A percentile compares a stretch with the other conserved stretches of the same genome.
Conservation (phyloP, 2,329 filamentous ascomycete species). For the Trichoderma arundinaceum region DNA sequence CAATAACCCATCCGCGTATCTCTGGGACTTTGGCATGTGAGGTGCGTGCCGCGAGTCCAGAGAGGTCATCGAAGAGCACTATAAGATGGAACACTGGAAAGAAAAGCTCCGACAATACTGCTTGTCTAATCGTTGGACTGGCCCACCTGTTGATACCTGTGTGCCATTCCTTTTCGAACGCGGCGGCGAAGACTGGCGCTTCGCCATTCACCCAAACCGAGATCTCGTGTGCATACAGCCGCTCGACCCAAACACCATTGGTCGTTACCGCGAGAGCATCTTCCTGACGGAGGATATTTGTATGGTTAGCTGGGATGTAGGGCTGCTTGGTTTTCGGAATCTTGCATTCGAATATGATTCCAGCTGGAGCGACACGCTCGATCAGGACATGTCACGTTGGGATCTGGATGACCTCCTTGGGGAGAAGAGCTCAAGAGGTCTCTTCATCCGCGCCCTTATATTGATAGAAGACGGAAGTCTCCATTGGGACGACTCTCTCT, state of each 20-base stretch:
- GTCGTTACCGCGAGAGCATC: not conserved
- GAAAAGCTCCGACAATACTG: not conserved
- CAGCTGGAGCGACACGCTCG: not conserved
- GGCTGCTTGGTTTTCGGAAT: not conserved
- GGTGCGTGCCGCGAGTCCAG: not conserved
- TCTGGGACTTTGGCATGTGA: conserved; percentile 6
- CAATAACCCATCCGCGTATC: not conserved
- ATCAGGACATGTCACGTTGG: no score
- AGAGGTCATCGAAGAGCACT: not conserved
- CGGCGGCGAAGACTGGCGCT: not conserved
- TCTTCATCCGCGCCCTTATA: not conserved
- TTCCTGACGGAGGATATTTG: not conserved
- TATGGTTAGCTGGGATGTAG: no score
- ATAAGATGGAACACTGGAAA: not conserved
- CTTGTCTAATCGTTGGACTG: no score
- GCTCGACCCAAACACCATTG: not conserved
- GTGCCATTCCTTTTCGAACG: not conserved
- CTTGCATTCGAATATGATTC: not conserved
- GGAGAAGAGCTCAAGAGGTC: not conserved
- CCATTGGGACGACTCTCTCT: no score
- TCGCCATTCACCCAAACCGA: not conserved
- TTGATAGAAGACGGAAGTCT: no score
- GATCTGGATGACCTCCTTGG: no score
- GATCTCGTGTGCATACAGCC: conserved; percentile 6
- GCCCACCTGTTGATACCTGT: not conserved